phyloP scores from a whole-genome alignment of 1,284 basidiomycete genomes.

The Marasmius sp. region DNA sequence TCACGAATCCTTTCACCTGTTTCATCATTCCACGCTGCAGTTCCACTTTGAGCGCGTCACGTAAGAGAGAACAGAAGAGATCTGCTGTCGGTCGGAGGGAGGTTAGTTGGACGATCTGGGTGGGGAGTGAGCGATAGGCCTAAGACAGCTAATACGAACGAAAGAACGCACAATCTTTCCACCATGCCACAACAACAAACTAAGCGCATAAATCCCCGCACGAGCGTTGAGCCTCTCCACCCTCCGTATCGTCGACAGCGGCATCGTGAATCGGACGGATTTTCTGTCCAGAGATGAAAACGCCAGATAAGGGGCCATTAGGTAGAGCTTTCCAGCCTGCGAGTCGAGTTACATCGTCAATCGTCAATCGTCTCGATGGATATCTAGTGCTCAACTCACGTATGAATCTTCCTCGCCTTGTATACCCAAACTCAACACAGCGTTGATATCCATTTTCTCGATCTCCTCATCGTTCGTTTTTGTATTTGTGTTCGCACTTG shows the following conservation, averaged over 20 bases:
- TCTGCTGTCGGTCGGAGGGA: slow-evolving; percentile 95
- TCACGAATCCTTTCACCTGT: slow-evolving; percentile 85
- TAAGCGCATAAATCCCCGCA: slow-evolving; percentile 93
- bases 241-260: slow-evolving; percentile 89
- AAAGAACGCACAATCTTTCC: slow-evolving; percentile 81
- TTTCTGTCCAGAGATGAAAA: slow-evolving; percentile 92
- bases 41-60: slow-evolving; percentile 89
- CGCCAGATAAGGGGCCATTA: slow-evolving; percentile 88
- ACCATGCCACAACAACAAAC: slow-evolving; percentile 93
- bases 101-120: slow-evolving; percentile 91
- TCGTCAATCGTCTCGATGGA: too few relatives aligned
- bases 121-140: too few relatives aligned
- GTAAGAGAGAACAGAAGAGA: slow-evolving; percentile 87
- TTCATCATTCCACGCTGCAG: slow-evolving; percentile 92
- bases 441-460: slow-evolving; percentile 89
- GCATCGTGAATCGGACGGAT: slow-evolving; percentile 89
- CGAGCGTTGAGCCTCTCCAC: slow-evolving; percentile 94
- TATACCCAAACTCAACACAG: slow-evolving; percentile 79
- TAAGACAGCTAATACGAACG: too few relatives aligned
- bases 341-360: too few relatives aligned
- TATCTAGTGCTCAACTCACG: slow-evolving; percentile 77
- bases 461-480: slow-evolving; percentile 36
- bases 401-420: slow-evolving; percentile 89
- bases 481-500: too few relatives aligned
- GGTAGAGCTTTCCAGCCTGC: slow-evolving; percentile 92